These are phyloP conservation scores for Platanthera guangdongensis DNA, from an alignment of 106 monocot species.

Conservation along the genomic window DNA sequence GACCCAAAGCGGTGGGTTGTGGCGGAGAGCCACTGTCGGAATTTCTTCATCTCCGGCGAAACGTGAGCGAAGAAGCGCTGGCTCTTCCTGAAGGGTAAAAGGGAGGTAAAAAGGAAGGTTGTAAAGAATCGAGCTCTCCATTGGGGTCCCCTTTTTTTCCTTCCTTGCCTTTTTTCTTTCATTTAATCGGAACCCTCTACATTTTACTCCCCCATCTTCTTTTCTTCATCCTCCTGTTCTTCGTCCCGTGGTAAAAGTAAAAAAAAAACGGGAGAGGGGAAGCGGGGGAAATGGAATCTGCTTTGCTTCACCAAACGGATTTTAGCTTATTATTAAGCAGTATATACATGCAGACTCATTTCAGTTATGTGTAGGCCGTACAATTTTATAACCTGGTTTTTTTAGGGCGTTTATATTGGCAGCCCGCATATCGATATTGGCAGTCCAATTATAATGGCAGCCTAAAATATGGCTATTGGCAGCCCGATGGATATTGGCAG, in stretches of 20 bases:
- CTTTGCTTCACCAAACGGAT: neutral
- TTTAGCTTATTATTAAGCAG: too few relatives aligned
- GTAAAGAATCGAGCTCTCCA: neutral
- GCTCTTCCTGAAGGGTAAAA: neutral
- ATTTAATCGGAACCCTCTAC: neutral
- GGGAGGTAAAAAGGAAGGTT: neutral
- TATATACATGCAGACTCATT: too few relatives aligned
- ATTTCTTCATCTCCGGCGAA: constrained; percentile 4
- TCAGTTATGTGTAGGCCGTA: too few relatives aligned
- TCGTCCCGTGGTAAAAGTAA: neutral
- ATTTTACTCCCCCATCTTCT: neutral
- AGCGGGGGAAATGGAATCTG: neutral
- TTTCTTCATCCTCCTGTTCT: neutral
- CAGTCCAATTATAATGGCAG: too few relatives aligned
- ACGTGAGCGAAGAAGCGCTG: neutral
- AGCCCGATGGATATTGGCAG: too few relatives aligned
- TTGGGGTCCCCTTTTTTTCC: neutral
- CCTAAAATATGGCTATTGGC: too few relatives aligned
- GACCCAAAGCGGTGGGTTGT: neutral
- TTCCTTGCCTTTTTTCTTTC: neutral
- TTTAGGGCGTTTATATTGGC: too few relatives aligned
- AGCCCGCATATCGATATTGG: too few relatives aligned
- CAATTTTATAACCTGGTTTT: too few relatives aligned
- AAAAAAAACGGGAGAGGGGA: neutral
- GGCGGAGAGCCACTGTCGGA: neutral